Evolutionary conservation across 129 eudicot species (phyloP).

Genomic region (Cynara cardunculus): DNA sequence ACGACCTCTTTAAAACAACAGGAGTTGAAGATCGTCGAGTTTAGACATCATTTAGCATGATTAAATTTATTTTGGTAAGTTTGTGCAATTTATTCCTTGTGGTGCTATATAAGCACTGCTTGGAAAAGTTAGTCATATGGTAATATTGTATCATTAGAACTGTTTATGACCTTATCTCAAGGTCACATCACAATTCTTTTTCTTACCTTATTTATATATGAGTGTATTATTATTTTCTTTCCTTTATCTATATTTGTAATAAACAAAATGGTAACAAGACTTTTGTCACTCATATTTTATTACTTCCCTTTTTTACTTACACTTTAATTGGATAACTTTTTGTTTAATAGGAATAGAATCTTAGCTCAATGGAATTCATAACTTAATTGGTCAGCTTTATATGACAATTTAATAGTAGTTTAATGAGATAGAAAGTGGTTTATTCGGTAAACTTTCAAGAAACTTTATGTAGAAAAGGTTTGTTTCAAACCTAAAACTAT

Average conservation of each 20-base stretch:
- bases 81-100: constrained; percentile 33
- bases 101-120: constrained; percentile 54
- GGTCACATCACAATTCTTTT: constrained; percentile 70
- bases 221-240: constrained; percentile 8
- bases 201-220: constrained; percentile 16
- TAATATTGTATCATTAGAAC: constrained; percentile 24
- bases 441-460: no score
- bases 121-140: constrained; percentile 17
- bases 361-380: no score
- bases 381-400: no score
- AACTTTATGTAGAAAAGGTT: no score
- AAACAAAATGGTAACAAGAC: constrained; percentile 18
- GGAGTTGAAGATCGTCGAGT: not conserved
- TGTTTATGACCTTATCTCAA: constrained; percentile 72
- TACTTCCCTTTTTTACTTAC: not conserved
- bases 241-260: constrained; percentile 23
- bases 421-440: no score
- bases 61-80: constrained; percentile 29
- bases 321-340: not conserved
- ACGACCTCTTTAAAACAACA: constrained; percentile 50
- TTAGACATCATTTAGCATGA: constrained; percentile 20
- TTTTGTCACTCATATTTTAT: not conserved
- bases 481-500: no score
- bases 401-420: no score
- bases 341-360: not conserved